A percentile compares a stretch with the other conserved stretches of the same genome.
phyloP scores from a whole-genome alignment of 257 asterid genomes.

The Haberlea rhodopensis region DNA sequence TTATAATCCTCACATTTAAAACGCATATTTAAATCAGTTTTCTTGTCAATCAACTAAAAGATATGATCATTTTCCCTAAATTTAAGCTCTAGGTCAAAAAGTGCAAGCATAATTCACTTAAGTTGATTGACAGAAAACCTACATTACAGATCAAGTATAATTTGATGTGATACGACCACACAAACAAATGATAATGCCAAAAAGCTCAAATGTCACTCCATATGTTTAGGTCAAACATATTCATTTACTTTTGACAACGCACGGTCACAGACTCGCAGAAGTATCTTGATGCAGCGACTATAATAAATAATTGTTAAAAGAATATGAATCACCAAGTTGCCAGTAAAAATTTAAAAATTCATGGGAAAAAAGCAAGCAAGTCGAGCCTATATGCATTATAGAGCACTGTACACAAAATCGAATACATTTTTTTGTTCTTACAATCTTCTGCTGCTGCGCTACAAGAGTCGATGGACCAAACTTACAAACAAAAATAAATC shows the following conservation, averaged over 20 bases:
- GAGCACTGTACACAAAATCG: not conserved
- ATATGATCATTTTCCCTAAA: conserved; percentile 16
- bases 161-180: not conserved
- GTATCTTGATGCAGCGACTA: too few relatives aligned
- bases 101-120: conserved; percentile 8
- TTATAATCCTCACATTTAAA: conserved; percentile 7
- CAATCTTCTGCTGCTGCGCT: not conserved
- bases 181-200: not conserved
- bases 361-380: not conserved
- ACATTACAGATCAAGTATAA: not conserved
- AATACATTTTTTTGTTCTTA: not conserved
- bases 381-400: not conserved
- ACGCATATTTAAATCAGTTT: not conserved
- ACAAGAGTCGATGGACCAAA: not conserved
- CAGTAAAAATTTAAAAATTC: too few relatives aligned
- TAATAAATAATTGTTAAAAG: too few relatives aligned
- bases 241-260: not conserved
- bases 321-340: not conserved
- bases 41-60: conserved; percentile 16
- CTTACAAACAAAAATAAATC: too few relatives aligned
- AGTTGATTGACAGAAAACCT: not conserved
- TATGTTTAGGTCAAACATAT: not conserved
- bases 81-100: conserved; percentile 31
- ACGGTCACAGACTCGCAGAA: not conserved
- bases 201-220: not conserved